Conservation (phyloP, 331 rosid species). For the Rosa hybrid region DNA sequence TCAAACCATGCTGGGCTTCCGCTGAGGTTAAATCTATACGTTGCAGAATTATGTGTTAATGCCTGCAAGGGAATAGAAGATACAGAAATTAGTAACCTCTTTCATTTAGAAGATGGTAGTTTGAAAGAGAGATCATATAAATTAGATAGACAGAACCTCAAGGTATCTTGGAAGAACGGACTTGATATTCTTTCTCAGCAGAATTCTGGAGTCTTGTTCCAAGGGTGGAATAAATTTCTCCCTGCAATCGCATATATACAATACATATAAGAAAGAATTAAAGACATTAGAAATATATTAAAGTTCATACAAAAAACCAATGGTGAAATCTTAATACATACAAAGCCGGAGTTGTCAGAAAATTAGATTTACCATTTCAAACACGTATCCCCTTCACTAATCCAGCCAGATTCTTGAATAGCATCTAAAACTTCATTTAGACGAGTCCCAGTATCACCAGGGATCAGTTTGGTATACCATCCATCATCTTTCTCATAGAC, state of each 20-base stretch:
- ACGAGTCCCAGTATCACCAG: background rate
- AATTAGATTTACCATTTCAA: background rate
- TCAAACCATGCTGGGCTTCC: constrained; percentile 22
- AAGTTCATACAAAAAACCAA: background rate
- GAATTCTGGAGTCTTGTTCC: constrained; percentile 3
- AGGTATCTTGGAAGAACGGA: constrained; percentile 5
- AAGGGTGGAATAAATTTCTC: background rate
- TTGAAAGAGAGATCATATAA: background rate
- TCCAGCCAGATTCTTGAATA: background rate
- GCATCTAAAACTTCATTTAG: background rate
- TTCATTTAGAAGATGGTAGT: background rate
- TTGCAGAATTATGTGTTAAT: background rate
- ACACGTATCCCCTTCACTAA: background rate
- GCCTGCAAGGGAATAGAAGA: constrained; percentile 3
- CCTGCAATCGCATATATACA: background rate
- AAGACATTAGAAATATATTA: background rate
- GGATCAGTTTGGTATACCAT: background rate
- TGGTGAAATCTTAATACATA: background rate
- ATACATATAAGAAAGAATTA: background rate
- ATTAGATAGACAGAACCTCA: constrained; percentile 5
- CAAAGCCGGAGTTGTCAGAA: background rate
- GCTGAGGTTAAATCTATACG: background rate
- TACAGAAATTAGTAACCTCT: background rate
- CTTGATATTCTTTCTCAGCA: background rate
- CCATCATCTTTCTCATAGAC: constrained; percentile 21